Base-by-base conservation (phyloP, 2,329 filamentous ascomycete genomes). In the Orbilia oligospora region DNA sequence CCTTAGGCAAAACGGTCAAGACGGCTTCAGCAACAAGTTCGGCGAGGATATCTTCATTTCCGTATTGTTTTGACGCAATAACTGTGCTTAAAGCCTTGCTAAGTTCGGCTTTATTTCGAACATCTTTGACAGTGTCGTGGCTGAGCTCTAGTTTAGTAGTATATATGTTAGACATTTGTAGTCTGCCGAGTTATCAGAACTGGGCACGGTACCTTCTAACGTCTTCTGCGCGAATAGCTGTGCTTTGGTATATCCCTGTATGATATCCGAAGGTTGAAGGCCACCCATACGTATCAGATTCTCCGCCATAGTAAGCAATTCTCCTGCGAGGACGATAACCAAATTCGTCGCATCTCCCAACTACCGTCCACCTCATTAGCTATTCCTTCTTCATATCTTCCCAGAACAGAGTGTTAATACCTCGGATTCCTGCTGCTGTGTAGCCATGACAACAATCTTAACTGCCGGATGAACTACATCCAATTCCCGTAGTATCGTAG, bases 261-360 rank as follows among this genome's bases (percentile, higher is more conserved):
- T 93, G 84, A 99, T 97, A 87, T 99, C 97, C 82, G 93, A 95
- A n/a, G 95, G 94, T 89, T 98, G 98, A 83, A 99, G 88, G 20
- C 76, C 76, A 36, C 97, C 97, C 93, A 99, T 95, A 79, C 96
- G 90, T 83, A 99, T 88, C 84, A 99, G 87, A 85, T 98, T 94
- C 87, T 99, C 96, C 10, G 97, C 97, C 87, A 99, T 98, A 87
- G 93, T 94, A 82, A 99, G 88, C 83, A 99, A 88, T 87, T 99
- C 96, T 81, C 97, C 96, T 4, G 96, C 96, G 80, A 99, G 88
- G 69, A 99, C 89, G 83, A 99, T 98, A 83, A 99, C 96, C 85
- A 99, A 87, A 86, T 99, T 99, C 75, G 96, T 99, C 71, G 93
- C 96, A 86, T 99, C 97, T 76, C 96, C 96, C 93, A 99, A 97